These are phyloP conservation scores for Marasmius sp. DNA, from an alignment of 1,284 basidiomycete genomes.

Conservation along the genomic window DNA sequence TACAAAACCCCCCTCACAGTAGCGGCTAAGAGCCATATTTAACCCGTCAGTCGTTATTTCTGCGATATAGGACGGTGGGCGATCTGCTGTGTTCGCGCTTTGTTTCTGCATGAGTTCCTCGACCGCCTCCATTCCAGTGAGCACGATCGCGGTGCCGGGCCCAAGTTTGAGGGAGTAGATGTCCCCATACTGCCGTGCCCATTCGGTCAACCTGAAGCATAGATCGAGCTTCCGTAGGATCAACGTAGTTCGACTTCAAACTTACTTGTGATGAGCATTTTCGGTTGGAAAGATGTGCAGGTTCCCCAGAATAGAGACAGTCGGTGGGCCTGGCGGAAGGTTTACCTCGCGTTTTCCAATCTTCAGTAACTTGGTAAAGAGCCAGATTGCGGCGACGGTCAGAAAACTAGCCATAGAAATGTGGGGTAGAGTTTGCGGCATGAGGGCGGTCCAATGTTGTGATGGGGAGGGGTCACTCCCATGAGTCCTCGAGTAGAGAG, in stretches of 20 bases:
- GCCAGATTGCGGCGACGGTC: neutral
- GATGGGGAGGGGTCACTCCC: too few relatives aligned
- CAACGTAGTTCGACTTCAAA: neutral
- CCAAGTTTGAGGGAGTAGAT: slow-evolving; percentile 27
- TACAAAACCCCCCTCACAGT: neutral
- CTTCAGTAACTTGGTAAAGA: slow-evolving; percentile 1
- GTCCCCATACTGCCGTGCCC: slow-evolving; percentile 25
- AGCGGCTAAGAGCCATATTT: slow-evolving; percentile 3
- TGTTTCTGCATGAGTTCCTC: slow-evolving; percentile 26
- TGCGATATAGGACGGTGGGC: slow-evolving; percentile 22
- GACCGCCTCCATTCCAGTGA: slow-evolving; percentile 23
- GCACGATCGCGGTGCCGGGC: slow-evolving; percentile 21
- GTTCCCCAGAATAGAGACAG: slow-evolving; percentile 31
- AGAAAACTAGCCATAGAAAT: too few relatives aligned
- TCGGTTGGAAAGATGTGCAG: slow-evolving; percentile 25
- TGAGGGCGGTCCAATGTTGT: too few relatives aligned
- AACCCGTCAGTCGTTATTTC: slow-evolving; percentile 9
- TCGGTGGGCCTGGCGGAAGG: slow-evolving; percentile 36
- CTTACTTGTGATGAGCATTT: slow-evolving; percentile 18
- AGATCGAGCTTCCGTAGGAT: neutral
- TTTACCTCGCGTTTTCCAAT: slow-evolving; percentile 17
- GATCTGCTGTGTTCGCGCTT: slow-evolving; percentile 20
- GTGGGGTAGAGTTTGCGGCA: too few relatives aligned
- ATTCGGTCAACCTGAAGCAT: slow-evolving; percentile 22
- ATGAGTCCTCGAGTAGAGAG: too few relatives aligned